Conservation (phyloP, 495 filamentous ascomycete genomes). For the Melanomma pulvis-pyrius region DNA sequence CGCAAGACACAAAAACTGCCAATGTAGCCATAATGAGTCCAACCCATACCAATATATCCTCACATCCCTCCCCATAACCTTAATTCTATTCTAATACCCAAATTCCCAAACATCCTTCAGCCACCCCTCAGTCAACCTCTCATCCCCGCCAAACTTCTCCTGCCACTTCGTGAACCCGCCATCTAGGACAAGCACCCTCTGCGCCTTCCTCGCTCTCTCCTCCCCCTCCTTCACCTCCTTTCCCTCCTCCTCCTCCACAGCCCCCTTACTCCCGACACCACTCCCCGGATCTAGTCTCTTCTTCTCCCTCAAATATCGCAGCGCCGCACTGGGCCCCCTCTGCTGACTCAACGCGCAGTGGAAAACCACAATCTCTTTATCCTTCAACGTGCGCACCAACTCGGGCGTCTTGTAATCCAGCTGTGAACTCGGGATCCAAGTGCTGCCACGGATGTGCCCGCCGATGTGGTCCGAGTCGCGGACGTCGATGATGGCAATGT, state of each 20-base stretch:
- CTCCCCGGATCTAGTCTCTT: constrained; percentile 52
- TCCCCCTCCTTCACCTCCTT: constrained; percentile 27
- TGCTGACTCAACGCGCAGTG: constrained; percentile 95
- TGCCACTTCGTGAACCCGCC: constrained; percentile 92
- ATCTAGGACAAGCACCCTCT: constrained; percentile 76
- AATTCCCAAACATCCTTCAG: constrained; percentile 83
- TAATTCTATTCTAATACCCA: constrained; percentile 33
- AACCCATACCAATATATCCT: too few relatives aligned
- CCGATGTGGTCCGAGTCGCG: constrained; percentile 90
- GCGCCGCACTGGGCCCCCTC: constrained; percentile 72
- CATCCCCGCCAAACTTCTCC: constrained; percentile 78
- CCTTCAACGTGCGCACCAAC: constrained; percentile 74
- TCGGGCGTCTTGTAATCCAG: constrained; percentile 79
- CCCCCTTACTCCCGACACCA: constrained; percentile 41
- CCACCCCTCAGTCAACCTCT: constrained; percentile 81
- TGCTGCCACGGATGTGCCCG: constrained; percentile 77
- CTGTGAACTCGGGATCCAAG: constrained; percentile 71
- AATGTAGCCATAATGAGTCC: too few relatives aligned
- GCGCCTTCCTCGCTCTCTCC: constrained; percentile 47
- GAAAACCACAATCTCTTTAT: constrained; percentile 85
- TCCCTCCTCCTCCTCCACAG: constrained; percentile 59
- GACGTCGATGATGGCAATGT: constrained; percentile 81
- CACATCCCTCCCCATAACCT: too few relatives aligned
- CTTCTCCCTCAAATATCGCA: constrained; percentile 68
- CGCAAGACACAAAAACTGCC: too few relatives aligned